Evolutionary conservation across 2,329 filamentous ascomycete species (phyloP), one percentile per base, ranked within the genome.

Genomic region (Pseudogymnoascus sp.): DNA sequence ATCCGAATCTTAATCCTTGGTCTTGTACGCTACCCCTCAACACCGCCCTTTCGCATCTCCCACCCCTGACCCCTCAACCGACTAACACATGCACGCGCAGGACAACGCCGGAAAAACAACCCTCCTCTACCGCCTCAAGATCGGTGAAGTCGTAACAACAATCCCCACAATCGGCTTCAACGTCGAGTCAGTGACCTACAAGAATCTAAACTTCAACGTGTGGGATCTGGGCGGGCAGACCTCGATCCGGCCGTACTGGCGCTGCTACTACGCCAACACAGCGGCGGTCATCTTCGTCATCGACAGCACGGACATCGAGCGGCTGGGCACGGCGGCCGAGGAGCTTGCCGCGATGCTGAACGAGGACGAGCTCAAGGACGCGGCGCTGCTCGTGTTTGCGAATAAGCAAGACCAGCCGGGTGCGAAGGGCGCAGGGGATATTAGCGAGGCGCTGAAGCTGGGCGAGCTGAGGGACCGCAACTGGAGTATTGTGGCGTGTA

Each of bases 111-210:
- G 95, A 76, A 99, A 99, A 81, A 99, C 95, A 46, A 99, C 95
- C 33, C 82, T 99, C 65, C 82, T 99, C 64, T 99, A 99, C 81
- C 89, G 93, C 78, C 81, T 99, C 70, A 97, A 97, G 91, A 96
- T 99, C 74, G 95, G 95, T 74, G 95, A 99, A 77, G 95, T 99
- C 50, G 95, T 99, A 69, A 98, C 95, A 66, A 99, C 95, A 72
- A 98, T 98, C 82, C 95, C 95, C 19, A 99, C 95, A 62, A 98
- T 99, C 76, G 95, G 95, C 66, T 99, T 99, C 83, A 99, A 99
- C 76, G 95, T 99, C 71, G 95, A 99, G 79, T 96, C 92, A 22
- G 95, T 99, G 68, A 95, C 92, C 71, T 99, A 99, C 82, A 93
- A 93, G 77, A 98, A 97, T 75, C 84, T 99, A 66, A 96, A 97